phyloP scores from a whole-genome alignment of 768 basidiomycete species.

The Collybia mongolica region DNA sequence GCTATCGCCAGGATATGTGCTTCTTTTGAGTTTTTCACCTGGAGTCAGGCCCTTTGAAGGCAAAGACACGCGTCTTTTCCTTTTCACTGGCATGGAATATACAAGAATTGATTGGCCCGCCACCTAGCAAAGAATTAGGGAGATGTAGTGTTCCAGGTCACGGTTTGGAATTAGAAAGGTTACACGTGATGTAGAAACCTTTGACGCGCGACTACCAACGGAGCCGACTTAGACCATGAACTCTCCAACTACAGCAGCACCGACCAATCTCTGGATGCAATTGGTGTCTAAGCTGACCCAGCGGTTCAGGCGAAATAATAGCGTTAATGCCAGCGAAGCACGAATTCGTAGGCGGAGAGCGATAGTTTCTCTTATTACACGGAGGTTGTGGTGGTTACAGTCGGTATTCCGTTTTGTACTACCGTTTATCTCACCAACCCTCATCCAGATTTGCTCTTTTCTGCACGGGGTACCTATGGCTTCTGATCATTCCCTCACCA shows the following conservation, averaged over 20 bases:
- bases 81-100: constrained; percentile 52
- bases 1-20: constrained; percentile 42
- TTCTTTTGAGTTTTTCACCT: constrained; percentile 63
- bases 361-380: constrained; percentile 30
- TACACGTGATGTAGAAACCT: constrained; percentile 3
- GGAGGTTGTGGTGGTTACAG: constrained; percentile 35
- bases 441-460: constrained; percentile 54
- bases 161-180: too few relatives aligned
- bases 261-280: constrained; percentile 3
- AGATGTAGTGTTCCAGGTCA: too few relatives aligned
- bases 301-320: constrained; percentile 10
- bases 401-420: constrained; percentile 17
- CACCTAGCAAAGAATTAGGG: too few relatives aligned
- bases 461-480: constrained; percentile 75
- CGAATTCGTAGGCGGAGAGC: constrained; percentile 47
- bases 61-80: constrained; percentile 51
- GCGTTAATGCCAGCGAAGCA: constrained; percentile 28
- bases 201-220: too few relatives aligned
- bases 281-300: constrained; percentile 19
- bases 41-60: constrained; percentile 51
- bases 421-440: constrained; percentile 6
- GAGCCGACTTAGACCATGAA: too few relatives aligned
- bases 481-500: constrained; percentile 71
- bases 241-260: too few relatives aligned
- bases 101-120: too few relatives aligned